These are phyloP conservation scores for Anthracocystis walkeri DNA, from an alignment of 1,284 basidiomycete genomes.

Conservation along the genomic window DNA sequence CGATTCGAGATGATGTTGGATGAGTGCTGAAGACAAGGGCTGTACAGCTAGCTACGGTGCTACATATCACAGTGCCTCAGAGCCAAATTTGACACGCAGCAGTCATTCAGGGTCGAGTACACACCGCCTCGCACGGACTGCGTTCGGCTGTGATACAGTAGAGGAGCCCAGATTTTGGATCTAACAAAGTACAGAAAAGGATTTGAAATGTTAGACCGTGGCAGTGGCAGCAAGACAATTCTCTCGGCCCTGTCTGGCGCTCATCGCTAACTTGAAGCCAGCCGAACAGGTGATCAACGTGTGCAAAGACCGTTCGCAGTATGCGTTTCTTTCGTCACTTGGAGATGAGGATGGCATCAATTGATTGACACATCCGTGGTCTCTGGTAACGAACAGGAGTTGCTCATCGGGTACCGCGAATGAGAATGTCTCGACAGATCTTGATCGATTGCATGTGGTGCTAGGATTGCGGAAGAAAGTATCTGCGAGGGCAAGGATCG, in stretches of 20 bases:
- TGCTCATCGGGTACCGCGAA: neutral
- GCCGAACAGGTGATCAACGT: too few species aligned
- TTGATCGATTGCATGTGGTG: neutral
- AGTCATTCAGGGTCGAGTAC: constrained; percentile 6
- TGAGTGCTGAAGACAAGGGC: neutral
- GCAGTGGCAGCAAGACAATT: too few species aligned
- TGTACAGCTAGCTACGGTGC: neutral
- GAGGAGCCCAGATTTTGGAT: neutral
- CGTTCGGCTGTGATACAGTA: neutral
- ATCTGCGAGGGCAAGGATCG: neutral
- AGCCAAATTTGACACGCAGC: constrained; percentile 4
- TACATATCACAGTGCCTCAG: neutral
- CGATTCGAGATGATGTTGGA: neutral
- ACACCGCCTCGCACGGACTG: constrained; percentile 3
- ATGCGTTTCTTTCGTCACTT: too few species aligned
- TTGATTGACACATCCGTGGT: too few species aligned
- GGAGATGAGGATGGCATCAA: too few species aligned
- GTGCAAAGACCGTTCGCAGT: too few species aligned
- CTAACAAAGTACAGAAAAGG: neutral
- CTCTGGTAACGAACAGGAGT: too few species aligned
- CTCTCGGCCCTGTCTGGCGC: too few species aligned
- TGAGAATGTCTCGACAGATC: neutral
- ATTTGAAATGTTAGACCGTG: too few species aligned
- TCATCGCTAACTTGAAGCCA: too few species aligned
- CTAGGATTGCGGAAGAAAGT: neutral